phyloP scores from a whole-genome alignment of 2,329 filamentous ascomycete genomes.

The Penicillium brasilianum region DNA sequence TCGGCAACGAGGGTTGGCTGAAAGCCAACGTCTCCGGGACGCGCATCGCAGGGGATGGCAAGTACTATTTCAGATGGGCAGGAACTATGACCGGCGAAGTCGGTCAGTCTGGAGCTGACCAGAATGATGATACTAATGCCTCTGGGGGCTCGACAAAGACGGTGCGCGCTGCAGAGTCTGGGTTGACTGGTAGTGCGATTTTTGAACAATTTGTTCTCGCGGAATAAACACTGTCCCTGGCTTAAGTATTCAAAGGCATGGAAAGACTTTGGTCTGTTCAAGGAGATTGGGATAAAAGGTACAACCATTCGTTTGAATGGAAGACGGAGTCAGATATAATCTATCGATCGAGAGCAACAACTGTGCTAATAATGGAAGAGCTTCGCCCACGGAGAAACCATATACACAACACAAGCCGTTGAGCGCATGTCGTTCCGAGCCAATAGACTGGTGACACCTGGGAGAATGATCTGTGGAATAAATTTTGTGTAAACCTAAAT shows the following conservation, averaged over 20 bases:
- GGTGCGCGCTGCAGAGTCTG: not conserved
- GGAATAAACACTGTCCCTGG: slow-evolving; percentile 6
- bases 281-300: not conserved
- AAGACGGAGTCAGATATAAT: not conserved
- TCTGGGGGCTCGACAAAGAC: not conserved
- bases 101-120: not conserved
- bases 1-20: slow-evolving; percentile 20
- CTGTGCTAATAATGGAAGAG: not conserved
- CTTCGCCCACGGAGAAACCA: too few relatives aligned
- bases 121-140: not conserved
- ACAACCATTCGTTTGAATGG: not conserved
- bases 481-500: not conserved
- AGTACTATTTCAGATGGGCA: slow-evolving; percentile 32
- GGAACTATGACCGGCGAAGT: slow-evolving; percentile 25
- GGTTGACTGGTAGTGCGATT: slow-evolving; percentile 26
- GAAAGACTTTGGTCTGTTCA: not conserved
- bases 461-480: not conserved
- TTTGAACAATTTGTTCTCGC: slow-evolving; percentile 33
- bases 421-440: too few relatives aligned
- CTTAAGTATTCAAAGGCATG: not conserved
- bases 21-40: slow-evolving; percentile 20
- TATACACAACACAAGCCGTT: too few relatives aligned
- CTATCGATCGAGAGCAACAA: not conserved
- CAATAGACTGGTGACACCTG: too few relatives aligned
- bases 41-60: slow-evolving; percentile 20